A percentile compares a stretch with the other conserved stretches of the same genome.
Evolutionary conservation across 768 basidiomycete genomes (phyloP).

Genomic region (Trametes cubensis): DNA sequence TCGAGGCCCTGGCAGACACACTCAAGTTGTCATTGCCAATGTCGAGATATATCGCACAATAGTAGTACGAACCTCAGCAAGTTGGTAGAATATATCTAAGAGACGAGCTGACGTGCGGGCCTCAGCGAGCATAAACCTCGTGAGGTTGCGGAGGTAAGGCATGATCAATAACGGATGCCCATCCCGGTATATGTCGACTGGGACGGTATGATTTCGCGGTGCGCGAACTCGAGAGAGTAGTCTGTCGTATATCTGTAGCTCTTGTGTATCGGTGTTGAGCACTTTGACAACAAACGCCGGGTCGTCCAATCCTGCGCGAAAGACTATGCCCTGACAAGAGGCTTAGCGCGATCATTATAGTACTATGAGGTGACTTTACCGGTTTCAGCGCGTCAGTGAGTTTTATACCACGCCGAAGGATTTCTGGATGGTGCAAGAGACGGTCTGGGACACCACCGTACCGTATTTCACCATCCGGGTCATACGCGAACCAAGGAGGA

Average conservation of each 20-base stretch:
- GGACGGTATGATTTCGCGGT: not conserved
- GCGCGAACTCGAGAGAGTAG: not conserved
- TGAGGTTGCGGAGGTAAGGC: not conserved
- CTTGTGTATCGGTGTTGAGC: not conserved
- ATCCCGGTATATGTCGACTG: not conserved
- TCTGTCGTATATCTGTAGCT: not conserved
- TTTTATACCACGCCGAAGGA: not conserved
- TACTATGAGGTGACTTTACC: too few species aligned
- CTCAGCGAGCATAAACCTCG: too few species aligned
- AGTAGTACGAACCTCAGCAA: not conserved
- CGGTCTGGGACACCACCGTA: not conserved
- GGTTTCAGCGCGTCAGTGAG: too few species aligned
- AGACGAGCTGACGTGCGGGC: not conserved
- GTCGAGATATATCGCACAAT: too few species aligned
- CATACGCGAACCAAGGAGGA: too few species aligned
- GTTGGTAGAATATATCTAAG: not conserved
- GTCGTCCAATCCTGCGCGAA: not conserved
- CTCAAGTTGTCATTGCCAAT: too few species aligned
- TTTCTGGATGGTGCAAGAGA: not conserved
- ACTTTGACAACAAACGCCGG: not conserved
- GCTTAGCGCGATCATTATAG: too few species aligned
- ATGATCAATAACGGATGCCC: not conserved
- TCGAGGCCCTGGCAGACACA: not conserved
- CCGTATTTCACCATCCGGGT: too few species aligned
- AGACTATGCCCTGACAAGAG: not conserved